phyloP scores from a whole-genome alignment of 148 eudicot species.

The Spergularia marina region DNA sequence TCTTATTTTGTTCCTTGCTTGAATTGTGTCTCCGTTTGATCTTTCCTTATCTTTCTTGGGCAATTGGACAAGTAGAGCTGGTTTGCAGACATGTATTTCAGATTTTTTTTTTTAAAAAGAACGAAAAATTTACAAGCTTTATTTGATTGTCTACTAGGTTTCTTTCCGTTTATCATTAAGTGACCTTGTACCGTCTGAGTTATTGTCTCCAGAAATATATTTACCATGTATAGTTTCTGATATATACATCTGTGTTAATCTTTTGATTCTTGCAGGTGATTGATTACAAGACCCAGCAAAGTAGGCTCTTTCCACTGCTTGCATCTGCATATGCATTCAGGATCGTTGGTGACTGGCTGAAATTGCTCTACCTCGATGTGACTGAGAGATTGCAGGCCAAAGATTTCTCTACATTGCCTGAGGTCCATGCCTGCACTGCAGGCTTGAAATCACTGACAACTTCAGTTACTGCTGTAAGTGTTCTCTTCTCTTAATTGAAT shows the following conservation, averaged over 20 bases:
- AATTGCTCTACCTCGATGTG: slow-evolving; percentile 89
- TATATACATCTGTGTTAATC: neutral
- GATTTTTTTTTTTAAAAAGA: no score
- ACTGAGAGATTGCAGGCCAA: slow-evolving; percentile 74
- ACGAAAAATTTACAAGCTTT: no score
- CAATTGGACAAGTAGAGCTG: no score
- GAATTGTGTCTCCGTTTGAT: no score
- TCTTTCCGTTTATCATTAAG: neutral
- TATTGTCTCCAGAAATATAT: no score
- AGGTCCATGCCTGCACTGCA: slow-evolving; percentile 98
- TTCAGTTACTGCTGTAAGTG: slow-evolving; percentile 81
- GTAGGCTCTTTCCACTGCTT: slow-evolving; percentile 90
- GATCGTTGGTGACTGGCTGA: slow-evolving; percentile 92
- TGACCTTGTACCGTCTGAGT: no score
- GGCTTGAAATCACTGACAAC: slow-evolving; percentile 97
- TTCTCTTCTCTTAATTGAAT: neutral
- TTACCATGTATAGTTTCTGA: neutral
- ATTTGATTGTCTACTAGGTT: neutral
- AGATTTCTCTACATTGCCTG: slow-evolving; percentile 94
- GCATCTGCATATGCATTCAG: slow-evolving; percentile 98
- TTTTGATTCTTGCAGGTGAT: slow-evolving; percentile 57
- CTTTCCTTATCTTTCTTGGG: no score
- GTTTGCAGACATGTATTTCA: no score
- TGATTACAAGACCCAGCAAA: slow-evolving; percentile 97
- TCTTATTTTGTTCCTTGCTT: no score